Evolutionary conservation across 495 filamentous ascomycete genomes (phyloP).

Genomic region (Penicillium cinerascens): DNA sequence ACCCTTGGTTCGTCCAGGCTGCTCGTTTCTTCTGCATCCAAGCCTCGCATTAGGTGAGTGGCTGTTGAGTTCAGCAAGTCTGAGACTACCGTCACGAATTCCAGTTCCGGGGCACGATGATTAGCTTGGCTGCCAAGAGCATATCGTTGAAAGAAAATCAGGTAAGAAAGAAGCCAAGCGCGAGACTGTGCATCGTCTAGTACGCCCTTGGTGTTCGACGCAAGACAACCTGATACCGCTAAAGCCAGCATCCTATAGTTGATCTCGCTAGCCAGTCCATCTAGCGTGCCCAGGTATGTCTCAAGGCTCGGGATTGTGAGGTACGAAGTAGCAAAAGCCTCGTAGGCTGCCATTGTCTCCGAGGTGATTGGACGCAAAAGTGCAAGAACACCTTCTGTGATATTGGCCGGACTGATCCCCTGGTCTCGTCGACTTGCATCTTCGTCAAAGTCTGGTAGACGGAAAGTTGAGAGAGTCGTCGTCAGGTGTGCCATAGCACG

Average conservation of each 20-base stretch:
- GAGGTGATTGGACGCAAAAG: constrained; percentile 48
- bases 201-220: constrained; percentile 26
- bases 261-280: constrained; percentile 45
- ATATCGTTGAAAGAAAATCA: constrained; percentile 68
- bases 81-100: constrained; percentile 64
- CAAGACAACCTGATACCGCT: constrained; percentile 37
- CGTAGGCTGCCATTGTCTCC: constrained; percentile 50
- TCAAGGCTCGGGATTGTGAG: constrained; percentile 49
- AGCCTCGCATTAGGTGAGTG: constrained; percentile 49
- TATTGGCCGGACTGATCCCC: constrained; percentile 5
- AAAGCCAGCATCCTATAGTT: constrained; percentile 54
- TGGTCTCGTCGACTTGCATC: background rate
- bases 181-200: constrained; percentile 36
- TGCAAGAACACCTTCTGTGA: constrained; percentile 40
- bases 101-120: constrained; percentile 48
- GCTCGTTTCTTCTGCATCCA: constrained; percentile 49
- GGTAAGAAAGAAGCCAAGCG: constrained; percentile 77
- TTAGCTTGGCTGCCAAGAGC: constrained; percentile 41
- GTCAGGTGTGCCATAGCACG: constrained; percentile 41
- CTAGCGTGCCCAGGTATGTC: constrained; percentile 39
- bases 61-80: constrained; percentile 60
- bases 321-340: constrained; percentile 54
- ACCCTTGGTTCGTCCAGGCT: constrained; percentile 28
- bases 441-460: background rate
- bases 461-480: constrained; percentile 24